Conservation (phyloP, 345 rosid species). For the Linum usitatissimum region DNA sequence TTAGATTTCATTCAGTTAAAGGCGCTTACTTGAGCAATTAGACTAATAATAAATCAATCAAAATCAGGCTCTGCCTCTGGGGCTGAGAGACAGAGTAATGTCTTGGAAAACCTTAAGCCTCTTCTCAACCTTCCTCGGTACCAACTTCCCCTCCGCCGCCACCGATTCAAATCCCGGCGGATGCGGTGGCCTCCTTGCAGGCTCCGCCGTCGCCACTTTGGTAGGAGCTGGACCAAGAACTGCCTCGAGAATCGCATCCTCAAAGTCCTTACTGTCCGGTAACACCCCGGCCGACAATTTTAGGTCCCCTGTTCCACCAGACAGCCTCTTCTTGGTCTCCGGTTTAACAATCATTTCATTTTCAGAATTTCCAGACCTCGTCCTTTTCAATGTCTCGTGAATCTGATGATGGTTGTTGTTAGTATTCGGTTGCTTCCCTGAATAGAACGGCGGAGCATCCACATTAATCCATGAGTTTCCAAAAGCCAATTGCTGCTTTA, state of each 20-base stretch:
- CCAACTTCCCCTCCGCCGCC: slow-evolving; percentile 13
- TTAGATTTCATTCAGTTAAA: too few relatives aligned
- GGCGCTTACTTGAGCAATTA: neutral
- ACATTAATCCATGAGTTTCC: slow-evolving; percentile 32
- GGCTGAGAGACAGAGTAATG: slow-evolving; percentile 2
- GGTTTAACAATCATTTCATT: slow-evolving; percentile 36
- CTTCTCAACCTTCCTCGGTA: slow-evolving; percentile 39
- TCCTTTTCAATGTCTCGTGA: slow-evolving; percentile 71
- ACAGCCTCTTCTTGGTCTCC: slow-evolving; percentile 58
- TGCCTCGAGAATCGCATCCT: slow-evolving; percentile 73
- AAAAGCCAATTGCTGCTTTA: slow-evolving; percentile 13
- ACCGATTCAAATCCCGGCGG: neutral
- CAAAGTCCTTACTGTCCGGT: slow-evolving; percentile 71
- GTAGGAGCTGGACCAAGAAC: slow-evolving; percentile 35
- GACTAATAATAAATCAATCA: neutral
- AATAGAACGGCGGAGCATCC: slow-evolving; percentile 61
- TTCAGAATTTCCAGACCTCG: slow-evolving; percentile 41
- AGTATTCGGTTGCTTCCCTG: slow-evolving; percentile 23
- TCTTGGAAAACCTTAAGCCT: slow-evolving; percentile 30
- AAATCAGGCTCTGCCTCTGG: neutral
- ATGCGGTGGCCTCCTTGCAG: slow-evolving; percentile 1
- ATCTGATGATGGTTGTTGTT: slow-evolving; percentile 19
- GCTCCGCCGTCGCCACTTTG: slow-evolving; percentile 10
- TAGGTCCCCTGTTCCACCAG: slow-evolving; percentile 32
- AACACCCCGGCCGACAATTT: slow-evolving; percentile 27